Evolutionary conservation across 2,329 filamentous ascomycete genomes (phyloP).

Genomic region (Colletotrichum liriopes): DNA sequence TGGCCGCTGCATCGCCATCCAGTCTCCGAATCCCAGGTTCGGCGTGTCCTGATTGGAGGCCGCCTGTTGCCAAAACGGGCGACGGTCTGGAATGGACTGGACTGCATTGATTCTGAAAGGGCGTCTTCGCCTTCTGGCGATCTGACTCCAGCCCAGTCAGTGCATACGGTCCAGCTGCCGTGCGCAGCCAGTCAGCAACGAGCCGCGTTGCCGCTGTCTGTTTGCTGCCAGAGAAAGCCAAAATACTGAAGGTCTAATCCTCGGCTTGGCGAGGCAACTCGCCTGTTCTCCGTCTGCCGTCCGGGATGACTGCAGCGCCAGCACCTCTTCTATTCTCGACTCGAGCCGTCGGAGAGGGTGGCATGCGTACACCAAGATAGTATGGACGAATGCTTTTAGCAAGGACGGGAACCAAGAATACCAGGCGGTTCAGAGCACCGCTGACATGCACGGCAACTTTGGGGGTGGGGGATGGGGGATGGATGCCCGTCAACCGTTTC

Average conservation of each 20-base stretch:
- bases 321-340: constrained; percentile 32
- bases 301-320: constrained; percentile 28
- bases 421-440: not conserved
- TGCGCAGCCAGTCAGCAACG: constrained; percentile 23
- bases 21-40: constrained; percentile 40
- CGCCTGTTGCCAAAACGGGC: constrained; percentile 37
- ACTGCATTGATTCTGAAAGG: constrained; percentile 9
- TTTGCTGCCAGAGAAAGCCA: constrained; percentile 15
- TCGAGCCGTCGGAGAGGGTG: constrained; percentile 21
- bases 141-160: constrained; percentile 31
- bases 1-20: constrained; percentile 16
- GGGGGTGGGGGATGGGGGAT: not conserved
- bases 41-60: constrained; percentile 43
- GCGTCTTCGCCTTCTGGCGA: constrained; percentile 21
- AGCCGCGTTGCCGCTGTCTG: constrained; percentile 26
- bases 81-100: constrained; percentile 25
- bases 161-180: constrained; percentile 28
- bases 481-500: not conserved
- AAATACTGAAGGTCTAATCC: not conserved
- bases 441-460: not conserved
- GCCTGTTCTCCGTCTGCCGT: constrained; percentile 16
- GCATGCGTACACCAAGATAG: constrained; percentile 24
- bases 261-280: constrained; percentile 27
- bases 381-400: constrained; percentile 29
- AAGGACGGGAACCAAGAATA: constrained; percentile 5